Conservation (phyloP, 1,284 basidiomycete genomes). For the Puccinia sorghi region DNA sequence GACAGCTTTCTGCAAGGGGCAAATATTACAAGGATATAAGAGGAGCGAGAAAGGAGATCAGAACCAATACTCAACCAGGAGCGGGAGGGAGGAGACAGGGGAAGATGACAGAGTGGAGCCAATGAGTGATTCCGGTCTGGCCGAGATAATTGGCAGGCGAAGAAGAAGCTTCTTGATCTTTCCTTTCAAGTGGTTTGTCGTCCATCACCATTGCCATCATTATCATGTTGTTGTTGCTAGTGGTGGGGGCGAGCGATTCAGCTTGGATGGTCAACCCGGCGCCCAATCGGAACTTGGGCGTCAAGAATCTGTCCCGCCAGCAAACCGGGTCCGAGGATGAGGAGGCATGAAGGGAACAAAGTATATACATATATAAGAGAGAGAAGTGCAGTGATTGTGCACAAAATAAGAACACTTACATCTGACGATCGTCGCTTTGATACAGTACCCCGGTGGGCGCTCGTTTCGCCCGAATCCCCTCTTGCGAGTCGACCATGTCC, state of each 20-base stretch:
- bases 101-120: too few relatives aligned
- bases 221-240: not conserved
- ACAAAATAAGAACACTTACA: not conserved
- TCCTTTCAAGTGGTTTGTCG: too few relatives aligned
- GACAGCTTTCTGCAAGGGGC: too few relatives aligned
- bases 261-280: not conserved
- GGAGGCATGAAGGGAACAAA: not conserved
- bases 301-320: not conserved
- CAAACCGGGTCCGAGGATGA: not conserved
- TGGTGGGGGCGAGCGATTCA: not conserved
- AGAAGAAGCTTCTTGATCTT: too few relatives aligned
- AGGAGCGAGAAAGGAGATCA: too few relatives aligned
- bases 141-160: too few relatives aligned
- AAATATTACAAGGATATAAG: too few relatives aligned
- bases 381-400: not conserved
- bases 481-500: not conserved
- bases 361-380: not conserved
- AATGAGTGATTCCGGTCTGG: too few relatives aligned
- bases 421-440: not conserved
- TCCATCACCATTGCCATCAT: too few relatives aligned
- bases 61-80: too few relatives aligned
- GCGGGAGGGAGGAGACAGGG: too few relatives aligned
- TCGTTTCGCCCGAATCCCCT: not conserved
- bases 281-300: slow-evolving; percentile 10
- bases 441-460: slow-evolving; percentile 20